Evolutionary conservation across 805 yeast species (phyloP), one percentile per base, ranked within the genome.

Genomic region (Candida verbasci): DNA sequence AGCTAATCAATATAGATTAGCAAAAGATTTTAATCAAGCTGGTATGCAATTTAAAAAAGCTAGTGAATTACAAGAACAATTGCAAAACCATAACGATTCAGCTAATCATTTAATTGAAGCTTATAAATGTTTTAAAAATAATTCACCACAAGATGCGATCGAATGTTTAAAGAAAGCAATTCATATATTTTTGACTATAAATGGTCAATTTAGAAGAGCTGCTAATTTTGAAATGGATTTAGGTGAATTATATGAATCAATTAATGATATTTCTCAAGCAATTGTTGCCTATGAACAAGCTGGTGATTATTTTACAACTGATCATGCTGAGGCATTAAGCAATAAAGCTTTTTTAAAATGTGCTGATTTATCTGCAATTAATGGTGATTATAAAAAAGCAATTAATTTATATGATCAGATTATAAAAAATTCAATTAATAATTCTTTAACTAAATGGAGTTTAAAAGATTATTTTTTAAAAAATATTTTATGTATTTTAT

Each of bases 151-250:
- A 9, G 84, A 78, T 35, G 94, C 94, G 7, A 95, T 88, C 3
- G 73, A 81, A 35, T 78, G 86, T 4, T 68, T 93, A 44, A 73
- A 75, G 39, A 74, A 74, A 48, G 96, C 97, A 0, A 80, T 91
- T 42, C 81, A 78, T 44, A 72, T 86, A 54, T 91, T 89, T 59
- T 62, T 66, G 44, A 87, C 95, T 1, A 72, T 78, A 44, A 79
- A 86, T 48, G 99, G 99, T 9, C 96, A 91, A 58, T 93, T 93
- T 64, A 79, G 98, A 57, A 74, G 97, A 58, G 96, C 95, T 17
- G 98, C 98, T 9, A 87, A 87, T 55, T 89, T 84, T 65, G 83
- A 89, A 55, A 78, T 83, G 69, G 98, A 93, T 56, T 70, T 93
- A 52, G 98, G 89, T 9, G 88, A 80, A 47, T 60, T 91, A 31